A percentile compares a stretch with the other conserved stretches of the same genome.
Evolutionary conservation across 2,329 filamentous ascomycete genomes (phyloP).

Genomic region (Nemania diffusa): DNA sequence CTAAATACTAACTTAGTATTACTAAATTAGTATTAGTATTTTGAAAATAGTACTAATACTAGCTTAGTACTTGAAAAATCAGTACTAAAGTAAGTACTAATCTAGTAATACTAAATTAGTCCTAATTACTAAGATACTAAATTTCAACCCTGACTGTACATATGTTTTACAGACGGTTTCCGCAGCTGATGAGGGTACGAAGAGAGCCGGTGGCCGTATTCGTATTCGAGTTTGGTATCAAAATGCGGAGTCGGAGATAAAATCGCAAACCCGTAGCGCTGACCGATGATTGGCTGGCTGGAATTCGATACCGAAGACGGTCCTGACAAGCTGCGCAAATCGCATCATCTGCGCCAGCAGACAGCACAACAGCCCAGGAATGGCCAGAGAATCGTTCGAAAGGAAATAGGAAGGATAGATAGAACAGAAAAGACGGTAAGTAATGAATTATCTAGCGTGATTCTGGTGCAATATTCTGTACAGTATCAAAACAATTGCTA

Average conservation of each 20-base stretch:
- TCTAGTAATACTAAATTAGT: no score
- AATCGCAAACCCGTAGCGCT: background rate
- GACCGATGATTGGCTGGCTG: slow-evolving; percentile 21
- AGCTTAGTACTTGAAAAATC: no score
- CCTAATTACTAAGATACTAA: no score
- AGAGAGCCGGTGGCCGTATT: slow-evolving; percentile 24
- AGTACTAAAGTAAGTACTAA: no score
- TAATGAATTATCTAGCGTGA: background rate
- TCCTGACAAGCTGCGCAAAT: slow-evolving; percentile 14
- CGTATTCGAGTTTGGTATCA: slow-evolving; percentile 34
- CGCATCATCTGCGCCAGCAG: slow-evolving; percentile 13
- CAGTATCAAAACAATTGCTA: slow-evolving; percentile 9
- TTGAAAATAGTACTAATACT: no score
- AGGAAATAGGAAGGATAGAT: background rate
- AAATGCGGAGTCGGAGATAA: slow-evolving; percentile 31
- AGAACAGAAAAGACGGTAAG: background rate
- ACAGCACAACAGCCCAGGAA: background rate
- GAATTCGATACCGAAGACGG: slow-evolving; percentile 13
- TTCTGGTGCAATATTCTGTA: background rate
- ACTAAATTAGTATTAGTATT: no score
- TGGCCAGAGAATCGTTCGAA: slow-evolving; percentile 34
- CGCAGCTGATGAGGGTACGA: background rate
- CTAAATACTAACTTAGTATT: no score
- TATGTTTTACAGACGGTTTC: background rate
- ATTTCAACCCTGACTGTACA: no score